A percentile compares a stretch with the other conserved stretches of the same genome.
These are phyloP conservation scores for Lipomyces spencermartinsiae DNA, from an alignment of 805 yeast genomes.

Conservation along the genomic window DNA sequence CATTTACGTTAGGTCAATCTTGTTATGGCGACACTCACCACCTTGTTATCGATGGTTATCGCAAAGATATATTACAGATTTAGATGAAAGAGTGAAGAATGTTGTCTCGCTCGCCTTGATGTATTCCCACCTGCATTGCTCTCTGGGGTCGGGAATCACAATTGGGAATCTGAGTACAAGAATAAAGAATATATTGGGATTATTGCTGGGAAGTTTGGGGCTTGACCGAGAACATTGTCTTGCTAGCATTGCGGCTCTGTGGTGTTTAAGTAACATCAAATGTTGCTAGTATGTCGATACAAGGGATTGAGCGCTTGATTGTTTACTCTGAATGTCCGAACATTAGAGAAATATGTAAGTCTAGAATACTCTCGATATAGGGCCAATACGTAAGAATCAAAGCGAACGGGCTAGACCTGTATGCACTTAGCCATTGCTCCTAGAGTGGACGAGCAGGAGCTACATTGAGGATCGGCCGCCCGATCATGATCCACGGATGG, in stretches of 20 bases:
- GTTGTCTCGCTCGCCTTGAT: not conserved
- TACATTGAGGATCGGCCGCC: no score
- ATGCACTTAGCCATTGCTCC: not conserved
- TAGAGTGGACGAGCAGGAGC: not conserved
- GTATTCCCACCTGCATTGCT: not conserved
- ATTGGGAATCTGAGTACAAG: not conserved
- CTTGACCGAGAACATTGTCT: not conserved
- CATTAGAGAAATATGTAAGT: not conserved
- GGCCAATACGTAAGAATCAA: not conserved
- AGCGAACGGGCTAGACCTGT: not conserved
- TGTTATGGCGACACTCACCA: conserved; percentile 46
- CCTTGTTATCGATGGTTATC: conserved; percentile 44
- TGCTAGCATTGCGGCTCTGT: not conserved
- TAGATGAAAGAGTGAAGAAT: not conserved
- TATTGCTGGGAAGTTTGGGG: not conserved
- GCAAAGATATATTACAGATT: conserved; percentile 21
- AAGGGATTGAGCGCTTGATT: no score
- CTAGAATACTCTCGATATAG: not conserved
- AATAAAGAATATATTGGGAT: not conserved
- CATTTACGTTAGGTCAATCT: conserved; percentile 44
- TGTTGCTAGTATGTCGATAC: not conserved
- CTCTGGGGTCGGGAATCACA: not conserved
- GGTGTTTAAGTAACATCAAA: not conserved
- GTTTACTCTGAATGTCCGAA: not conserved
- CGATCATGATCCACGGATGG: no score